Conservation (phyloP, 2,329 filamentous ascomycete species). For the Metarhizium anisopliae region DNA sequence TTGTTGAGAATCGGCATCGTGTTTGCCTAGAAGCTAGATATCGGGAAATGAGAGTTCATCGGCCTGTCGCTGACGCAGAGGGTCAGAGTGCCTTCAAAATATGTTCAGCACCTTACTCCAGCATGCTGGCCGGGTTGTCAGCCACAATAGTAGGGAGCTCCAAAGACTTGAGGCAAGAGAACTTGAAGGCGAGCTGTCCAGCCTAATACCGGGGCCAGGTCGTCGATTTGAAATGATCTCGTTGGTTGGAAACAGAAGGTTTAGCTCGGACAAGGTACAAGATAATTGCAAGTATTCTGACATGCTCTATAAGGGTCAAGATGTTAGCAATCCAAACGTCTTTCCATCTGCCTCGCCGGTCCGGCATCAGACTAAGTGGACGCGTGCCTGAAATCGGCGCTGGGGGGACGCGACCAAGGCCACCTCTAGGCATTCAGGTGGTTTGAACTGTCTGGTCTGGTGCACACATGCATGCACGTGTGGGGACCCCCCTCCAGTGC, state of each 20-base stretch:
- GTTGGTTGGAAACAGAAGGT: too few species aligned
- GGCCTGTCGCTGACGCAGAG: neutral
- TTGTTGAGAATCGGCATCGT: conserved; percentile 5
- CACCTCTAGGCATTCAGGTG: too few species aligned
- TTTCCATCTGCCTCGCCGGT: neutral
- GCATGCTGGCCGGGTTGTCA: neutral
- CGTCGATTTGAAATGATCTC: too few species aligned
- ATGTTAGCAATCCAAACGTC: neutral
- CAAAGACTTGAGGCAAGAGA: neutral
- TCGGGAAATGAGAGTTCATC: neutral
- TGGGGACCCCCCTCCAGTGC: neutral
- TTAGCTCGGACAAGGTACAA: too few species aligned
- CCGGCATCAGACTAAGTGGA: neutral
- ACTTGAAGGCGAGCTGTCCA: neutral
- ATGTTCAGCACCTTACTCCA: neutral
- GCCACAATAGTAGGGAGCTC: neutral
- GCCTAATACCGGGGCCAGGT: neutral
- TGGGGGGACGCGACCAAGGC: neutral
- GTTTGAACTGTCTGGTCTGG: neutral
- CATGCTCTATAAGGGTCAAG: neutral
- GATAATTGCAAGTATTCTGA: neutral
- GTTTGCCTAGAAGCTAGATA: neutral
- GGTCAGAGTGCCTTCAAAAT: neutral
- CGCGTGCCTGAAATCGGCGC: neutral
- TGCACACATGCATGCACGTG: neutral